These are phyloP conservation scores for Venustampulla echinocandica DNA, from an alignment of 495 filamentous ascomycete genomes.

Conservation along the genomic window DNA sequence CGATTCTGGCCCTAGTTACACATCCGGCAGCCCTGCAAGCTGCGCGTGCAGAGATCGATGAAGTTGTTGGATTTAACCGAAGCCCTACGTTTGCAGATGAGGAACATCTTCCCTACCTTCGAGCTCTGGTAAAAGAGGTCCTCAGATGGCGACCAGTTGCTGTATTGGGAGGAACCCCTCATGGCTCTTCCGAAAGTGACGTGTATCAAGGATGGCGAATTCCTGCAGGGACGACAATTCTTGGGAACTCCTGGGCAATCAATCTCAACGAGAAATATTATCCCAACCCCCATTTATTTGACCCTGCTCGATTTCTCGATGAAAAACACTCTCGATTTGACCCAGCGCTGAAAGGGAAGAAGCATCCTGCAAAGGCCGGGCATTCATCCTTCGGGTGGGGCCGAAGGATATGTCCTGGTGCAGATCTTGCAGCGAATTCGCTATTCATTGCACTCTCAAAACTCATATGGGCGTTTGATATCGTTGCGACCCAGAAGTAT, in stretches of 20 bases:
- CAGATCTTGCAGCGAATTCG: conserved; percentile 36
- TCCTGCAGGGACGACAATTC: conserved; percentile 40
- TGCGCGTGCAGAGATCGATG: conserved; percentile 40
- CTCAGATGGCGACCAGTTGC: conserved; percentile 46
- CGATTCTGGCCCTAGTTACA: conserved; percentile 37
- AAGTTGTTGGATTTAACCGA: conserved; percentile 33
- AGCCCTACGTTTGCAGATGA: conserved; percentile 39
- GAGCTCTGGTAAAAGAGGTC: conserved; percentile 38
- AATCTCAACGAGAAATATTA: conserved; percentile 52
- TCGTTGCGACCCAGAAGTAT: conserved; percentile 18
- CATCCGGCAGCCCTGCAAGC: conserved; percentile 34
- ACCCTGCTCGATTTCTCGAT: conserved; percentile 41
- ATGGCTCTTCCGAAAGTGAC: conserved; percentile 48
- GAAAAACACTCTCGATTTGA: conserved; percentile 19
- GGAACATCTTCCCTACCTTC: conserved; percentile 36
- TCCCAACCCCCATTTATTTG: conserved; percentile 49
- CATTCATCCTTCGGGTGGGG: conserved; percentile 44
- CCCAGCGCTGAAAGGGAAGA: conserved; percentile 13
- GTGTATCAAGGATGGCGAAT: conserved; percentile 46
- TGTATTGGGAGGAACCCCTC: conserved; percentile 47
- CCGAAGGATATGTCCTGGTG: conserved; percentile 39
- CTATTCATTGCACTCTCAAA: conserved; percentile 37
- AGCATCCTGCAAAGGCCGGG: conserved; percentile 33
- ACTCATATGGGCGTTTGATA: conserved; percentile 39
- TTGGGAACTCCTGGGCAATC: conserved; percentile 48